A percentile compares a stretch with the other conserved stretches of the same genome.
These are phyloP conservation scores for Colletotrichum tropicale DNA, from an alignment of 2,329 filamentous ascomycete genomes.

Conservation along the genomic window DNA sequence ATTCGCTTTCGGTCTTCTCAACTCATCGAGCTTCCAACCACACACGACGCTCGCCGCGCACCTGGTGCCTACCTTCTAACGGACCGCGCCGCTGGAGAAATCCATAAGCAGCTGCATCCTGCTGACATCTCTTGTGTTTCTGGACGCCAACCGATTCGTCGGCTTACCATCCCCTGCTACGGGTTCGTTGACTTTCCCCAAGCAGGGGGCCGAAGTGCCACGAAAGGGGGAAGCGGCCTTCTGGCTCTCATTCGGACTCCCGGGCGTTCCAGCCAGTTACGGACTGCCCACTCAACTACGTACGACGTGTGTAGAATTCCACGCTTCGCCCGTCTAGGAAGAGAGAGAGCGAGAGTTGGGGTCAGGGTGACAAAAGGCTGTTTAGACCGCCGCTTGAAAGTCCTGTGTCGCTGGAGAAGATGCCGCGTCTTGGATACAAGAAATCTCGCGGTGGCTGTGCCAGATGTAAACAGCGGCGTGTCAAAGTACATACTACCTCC, in stretches of 20 bases:
- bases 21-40: background rate
- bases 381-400: background rate
- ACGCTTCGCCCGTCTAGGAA: background rate
- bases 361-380: background rate
- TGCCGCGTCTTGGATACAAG: conserved; percentile 36
- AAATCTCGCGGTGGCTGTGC: conserved; percentile 39
- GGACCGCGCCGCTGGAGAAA: background rate
- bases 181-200: background rate
- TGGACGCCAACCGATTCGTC: background rate
- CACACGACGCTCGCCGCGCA: background rate
- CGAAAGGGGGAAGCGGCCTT: background rate
- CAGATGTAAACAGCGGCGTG: conserved; percentile 39
- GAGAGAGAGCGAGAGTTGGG: background rate
- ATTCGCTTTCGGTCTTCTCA: conserved; percentile 16
- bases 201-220: background rate
- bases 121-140: background rate
- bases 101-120: background rate
- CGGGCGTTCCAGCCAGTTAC: background rate
- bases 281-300: background rate
- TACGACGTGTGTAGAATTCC: background rate
- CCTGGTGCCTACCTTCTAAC: background rate
- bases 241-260: background rate
- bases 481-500: conserved; percentile 31
- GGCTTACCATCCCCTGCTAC: background rate
- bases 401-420: background rate